These are phyloP conservation scores for Arthrobotrys sinensis DNA, from an alignment of 2,329 filamentous ascomycete species.

Conservation along the genomic window DNA sequence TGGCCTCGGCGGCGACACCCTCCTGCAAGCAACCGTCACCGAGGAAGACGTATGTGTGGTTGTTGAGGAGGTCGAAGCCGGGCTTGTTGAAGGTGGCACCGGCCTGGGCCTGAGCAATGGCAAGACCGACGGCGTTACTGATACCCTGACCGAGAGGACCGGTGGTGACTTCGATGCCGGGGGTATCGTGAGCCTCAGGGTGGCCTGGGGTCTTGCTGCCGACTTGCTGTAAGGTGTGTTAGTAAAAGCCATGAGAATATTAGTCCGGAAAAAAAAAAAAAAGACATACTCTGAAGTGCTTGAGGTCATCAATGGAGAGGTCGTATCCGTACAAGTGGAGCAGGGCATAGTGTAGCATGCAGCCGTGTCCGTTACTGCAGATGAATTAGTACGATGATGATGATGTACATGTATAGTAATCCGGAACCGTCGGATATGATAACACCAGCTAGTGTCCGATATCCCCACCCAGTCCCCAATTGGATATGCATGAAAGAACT, in stretches of 20 bases:
- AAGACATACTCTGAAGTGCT: constrained; percentile 89
- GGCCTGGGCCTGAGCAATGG: constrained; percentile 94
- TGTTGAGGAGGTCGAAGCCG: constrained; percentile 89
- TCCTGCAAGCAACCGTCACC: constrained; percentile 99
- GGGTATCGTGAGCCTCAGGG: constrained; percentile 95
- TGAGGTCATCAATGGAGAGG: constrained; percentile 89
- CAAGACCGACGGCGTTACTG: constrained; percentile 96
- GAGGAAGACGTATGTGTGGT: constrained; percentile 97
- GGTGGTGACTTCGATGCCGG: constrained; percentile 97
- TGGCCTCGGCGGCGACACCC: constrained; percentile 94
- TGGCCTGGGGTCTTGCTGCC: constrained; percentile 93
- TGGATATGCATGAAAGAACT: constrained; percentile 69
- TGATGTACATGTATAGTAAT: constrained; percentile 24
- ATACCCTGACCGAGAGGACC: constrained; percentile 95
- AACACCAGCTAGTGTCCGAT: not conserved
- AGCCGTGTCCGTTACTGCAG: constrained; percentile 93
- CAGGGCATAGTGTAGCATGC: constrained; percentile 99
- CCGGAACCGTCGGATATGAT: constrained; percentile 10
- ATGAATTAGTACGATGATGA: not conserved
- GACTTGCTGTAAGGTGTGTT: constrained; percentile 70
- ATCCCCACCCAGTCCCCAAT: not conserved
- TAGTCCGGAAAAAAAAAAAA: not conserved
- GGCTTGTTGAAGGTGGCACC: constrained; percentile 96
- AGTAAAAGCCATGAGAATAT: constrained; percentile 31
- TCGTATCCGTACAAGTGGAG: constrained; percentile 96